These are phyloP conservation scores for Withania somnifera DNA, from an alignment of 305 asterid genomes.

Conservation along the genomic window DNA sequence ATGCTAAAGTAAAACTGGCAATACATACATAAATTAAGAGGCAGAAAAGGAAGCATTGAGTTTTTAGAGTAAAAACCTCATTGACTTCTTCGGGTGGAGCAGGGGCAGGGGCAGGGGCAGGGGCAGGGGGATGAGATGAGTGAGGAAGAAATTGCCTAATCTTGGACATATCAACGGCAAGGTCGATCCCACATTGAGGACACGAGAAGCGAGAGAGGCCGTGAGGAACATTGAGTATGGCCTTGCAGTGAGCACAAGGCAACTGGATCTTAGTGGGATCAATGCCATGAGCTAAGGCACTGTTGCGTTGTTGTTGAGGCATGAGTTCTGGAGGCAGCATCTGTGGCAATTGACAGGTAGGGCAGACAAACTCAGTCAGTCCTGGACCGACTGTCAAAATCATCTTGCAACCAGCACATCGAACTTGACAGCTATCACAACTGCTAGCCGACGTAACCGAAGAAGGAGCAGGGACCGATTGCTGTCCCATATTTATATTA, in stretches of 20 bases:
- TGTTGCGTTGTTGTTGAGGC: slow-evolving; percentile 29
- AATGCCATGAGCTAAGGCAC: slow-evolving; percentile 68
- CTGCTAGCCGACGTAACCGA: too few relatives aligned
- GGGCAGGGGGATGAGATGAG: slow-evolving; percentile 1
- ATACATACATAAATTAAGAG: not conserved
- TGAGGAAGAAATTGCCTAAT: slow-evolving; percentile 40
- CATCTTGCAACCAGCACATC: slow-evolving; percentile 93
- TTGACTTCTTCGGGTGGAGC: slow-evolving; percentile 55
- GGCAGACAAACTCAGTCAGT: slow-evolving; percentile 81
- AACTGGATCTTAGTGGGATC: slow-evolving; percentile 98
- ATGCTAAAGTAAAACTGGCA: not conserved
- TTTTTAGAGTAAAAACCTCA: slow-evolving; percentile 37
- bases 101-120: not conserved
- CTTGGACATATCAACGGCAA: slow-evolving; percentile 66
- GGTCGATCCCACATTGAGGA: slow-evolving; percentile 79
- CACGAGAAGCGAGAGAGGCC: slow-evolving; percentile 78
- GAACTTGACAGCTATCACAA: slow-evolving; percentile 49
- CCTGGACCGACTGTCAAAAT: slow-evolving; percentile 68
- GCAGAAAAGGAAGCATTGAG: not conserved
- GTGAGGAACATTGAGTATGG: slow-evolving; percentile 83
- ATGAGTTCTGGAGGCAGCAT: slow-evolving; percentile 93
- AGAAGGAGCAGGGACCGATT: slow-evolving; percentile 64
- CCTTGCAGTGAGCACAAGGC: slow-evolving; percentile 88
- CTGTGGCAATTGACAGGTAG: slow-evolving; percentile 86
- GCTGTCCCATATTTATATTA: slow-evolving; percentile 48